These are phyloP conservation scores for Arctium lappa DNA, from an alignment of 129 eudicot genomes.

Conservation along the genomic window DNA sequence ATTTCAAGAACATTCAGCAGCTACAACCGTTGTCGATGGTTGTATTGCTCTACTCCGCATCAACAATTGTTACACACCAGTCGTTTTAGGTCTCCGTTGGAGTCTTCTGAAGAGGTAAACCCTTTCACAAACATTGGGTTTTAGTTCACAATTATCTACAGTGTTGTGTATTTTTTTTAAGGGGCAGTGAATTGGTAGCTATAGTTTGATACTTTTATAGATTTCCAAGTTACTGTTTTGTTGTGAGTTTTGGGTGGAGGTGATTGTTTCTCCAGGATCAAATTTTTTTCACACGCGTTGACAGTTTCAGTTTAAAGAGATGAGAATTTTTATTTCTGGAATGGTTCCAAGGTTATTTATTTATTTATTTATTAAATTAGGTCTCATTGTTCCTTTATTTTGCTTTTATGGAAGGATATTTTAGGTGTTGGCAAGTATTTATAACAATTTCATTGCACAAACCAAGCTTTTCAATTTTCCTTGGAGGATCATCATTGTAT, in stretches of 20 bases:
- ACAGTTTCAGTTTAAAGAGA: not conserved
- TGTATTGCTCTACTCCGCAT: slow-evolving; percentile 23
- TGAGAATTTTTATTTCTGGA: not conserved
- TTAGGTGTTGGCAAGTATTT: not conserved
- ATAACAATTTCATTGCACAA: not conserved
- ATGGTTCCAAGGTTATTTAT: not conserved
- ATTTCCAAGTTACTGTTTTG: not conserved
- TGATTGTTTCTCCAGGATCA: not conserved
- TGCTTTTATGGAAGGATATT: not conserved
- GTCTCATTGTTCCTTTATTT: not conserved
- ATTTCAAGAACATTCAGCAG: slow-evolving; percentile 32
- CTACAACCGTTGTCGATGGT: slow-evolving; percentile 47
- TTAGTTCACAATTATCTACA: not conserved
- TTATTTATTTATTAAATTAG: not conserved
- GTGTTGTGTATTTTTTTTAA: not conserved
- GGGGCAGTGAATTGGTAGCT: not conserved
- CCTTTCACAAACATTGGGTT: not conserved
- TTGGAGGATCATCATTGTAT: not conserved
- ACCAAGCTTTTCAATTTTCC: not conserved
- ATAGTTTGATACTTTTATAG: not conserved
- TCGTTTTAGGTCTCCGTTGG: slow-evolving; percentile 28
- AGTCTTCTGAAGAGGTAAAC: slow-evolving; percentile 47
- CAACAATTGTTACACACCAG: slow-evolving; percentile 28
- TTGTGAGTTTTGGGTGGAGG: not conserved
- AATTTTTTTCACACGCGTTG: not conserved